A percentile compares a stretch with the other conserved stretches of the same genome.
Conservation (phyloP, 2,329 filamentous ascomycete genomes). For the Escovopsis sp. region DNA sequence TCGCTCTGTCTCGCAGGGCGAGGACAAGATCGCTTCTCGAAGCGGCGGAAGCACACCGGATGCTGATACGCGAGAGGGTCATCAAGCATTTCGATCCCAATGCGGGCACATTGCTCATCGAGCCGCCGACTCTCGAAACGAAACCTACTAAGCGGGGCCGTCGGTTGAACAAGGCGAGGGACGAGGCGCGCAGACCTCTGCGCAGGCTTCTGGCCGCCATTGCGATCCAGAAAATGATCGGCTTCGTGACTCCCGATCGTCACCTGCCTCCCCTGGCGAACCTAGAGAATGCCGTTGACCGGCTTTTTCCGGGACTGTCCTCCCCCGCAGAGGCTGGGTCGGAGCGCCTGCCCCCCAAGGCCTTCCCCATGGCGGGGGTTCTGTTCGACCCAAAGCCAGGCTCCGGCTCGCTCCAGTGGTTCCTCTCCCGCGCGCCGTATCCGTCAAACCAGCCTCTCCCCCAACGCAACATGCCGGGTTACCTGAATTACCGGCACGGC, state of each 20-base stretch:
- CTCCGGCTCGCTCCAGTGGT: conserved; percentile 21
- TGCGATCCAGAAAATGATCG: conserved; percentile 32
- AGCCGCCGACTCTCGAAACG: conserved; percentile 24
- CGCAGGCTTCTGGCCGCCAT: conserved; percentile 30
- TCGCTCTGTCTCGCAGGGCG: conserved; percentile 43
- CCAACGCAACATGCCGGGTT: conserved; percentile 11
- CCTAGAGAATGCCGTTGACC: conserved; percentile 30
- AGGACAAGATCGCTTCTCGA: conserved; percentile 27
- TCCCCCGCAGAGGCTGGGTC: conserved; percentile 1
- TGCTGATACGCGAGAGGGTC: conserved; percentile 35
- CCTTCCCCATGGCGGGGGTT: conserved; percentile 26
- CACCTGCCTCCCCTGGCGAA: conserved; percentile 26
- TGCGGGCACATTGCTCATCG: conserved; percentile 31
- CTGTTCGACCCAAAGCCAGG: conserved; percentile 21
- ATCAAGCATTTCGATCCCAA: conserved; percentile 33
- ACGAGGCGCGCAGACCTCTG: conserved; percentile 16
- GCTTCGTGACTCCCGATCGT: conserved; percentile 34
- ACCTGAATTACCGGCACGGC: conserved; percentile 7
- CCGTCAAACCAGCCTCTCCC: conserved; percentile 21
- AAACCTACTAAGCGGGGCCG: conserved; percentile 5
- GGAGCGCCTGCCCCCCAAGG: conserved; percentile 16
- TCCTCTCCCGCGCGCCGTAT: conserved; percentile 33
- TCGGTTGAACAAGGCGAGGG: conserved; percentile 11
- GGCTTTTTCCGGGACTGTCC: conserved; percentile 33
- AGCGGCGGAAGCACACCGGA: conserved; percentile 36